Conservation (phyloP, 2,329 filamentous ascomycete species). For the Venturia oleaginea region DNA sequence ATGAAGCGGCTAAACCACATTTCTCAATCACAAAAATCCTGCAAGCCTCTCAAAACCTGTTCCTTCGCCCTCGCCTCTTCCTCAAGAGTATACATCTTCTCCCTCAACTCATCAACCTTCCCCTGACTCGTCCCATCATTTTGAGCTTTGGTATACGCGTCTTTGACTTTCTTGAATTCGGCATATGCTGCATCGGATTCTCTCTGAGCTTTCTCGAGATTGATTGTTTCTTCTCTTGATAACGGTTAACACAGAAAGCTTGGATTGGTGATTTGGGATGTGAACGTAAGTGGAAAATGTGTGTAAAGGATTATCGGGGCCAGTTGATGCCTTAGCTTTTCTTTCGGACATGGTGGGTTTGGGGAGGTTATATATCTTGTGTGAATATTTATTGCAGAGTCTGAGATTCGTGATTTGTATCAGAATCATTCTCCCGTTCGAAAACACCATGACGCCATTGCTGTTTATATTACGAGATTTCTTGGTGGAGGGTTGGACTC, state of each 20-base stretch:
- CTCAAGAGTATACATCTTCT: not conserved
- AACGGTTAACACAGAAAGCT: not conserved
- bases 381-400: too few relatives aligned
- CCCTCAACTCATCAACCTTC: not conserved
- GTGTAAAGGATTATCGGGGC: not conserved
- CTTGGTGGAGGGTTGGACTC: too few relatives aligned
- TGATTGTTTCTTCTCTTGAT: not conserved
- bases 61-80: not conserved
- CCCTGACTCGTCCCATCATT: not conserved
- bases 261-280: not conserved
- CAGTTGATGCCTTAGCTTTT: not conserved
- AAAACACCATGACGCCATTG: conserved; percentile 1
- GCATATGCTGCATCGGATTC: not conserved
- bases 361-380: too few relatives aligned
- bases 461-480: too few relatives aligned
- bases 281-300: not conserved
- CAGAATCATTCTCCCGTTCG: too few relatives aligned
- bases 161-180: not conserved
- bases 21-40: conserved; percentile 5
- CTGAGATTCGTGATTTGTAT: not conserved
- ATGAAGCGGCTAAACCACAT: too few relatives aligned
- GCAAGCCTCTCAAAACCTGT: not conserved
- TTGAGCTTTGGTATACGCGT: not conserved
- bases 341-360: not conserved
- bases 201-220: not conserved